These are phyloP conservation scores for Seminavis robusta DNA, from an alignment of 108 stramenopile genomes.

Conservation along the genomic window DNA sequence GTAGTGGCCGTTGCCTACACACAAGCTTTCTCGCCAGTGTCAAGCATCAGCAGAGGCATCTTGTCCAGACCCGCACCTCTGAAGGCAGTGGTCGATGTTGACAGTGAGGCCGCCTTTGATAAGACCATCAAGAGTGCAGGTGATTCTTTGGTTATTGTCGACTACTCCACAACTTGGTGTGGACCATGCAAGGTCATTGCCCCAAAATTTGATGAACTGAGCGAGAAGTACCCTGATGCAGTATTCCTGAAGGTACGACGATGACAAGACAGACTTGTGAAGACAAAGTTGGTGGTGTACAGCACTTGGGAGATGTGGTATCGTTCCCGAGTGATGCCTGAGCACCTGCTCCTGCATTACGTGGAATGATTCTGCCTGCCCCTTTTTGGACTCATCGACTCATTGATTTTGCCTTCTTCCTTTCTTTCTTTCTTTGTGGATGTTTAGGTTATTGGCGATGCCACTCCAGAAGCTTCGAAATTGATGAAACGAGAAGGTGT, in stretches of 20 bases:
- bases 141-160: slow-evolving; percentile 79
- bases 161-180: slow-evolving; percentile 96
- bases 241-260: slow-evolving; percentile 85
- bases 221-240: slow-evolving; percentile 77
- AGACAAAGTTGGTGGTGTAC: no score
- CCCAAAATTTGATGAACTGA: slow-evolving; percentile 84
- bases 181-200: slow-evolving; percentile 95
- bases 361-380: no score
- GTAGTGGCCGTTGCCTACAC: no score
- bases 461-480: slow-evolving; percentile 70
- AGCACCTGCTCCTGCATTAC: no score
- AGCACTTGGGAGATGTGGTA: no score
- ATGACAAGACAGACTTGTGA: no score
- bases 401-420: no score
- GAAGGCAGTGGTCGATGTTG: slow-evolving; percentile 73
- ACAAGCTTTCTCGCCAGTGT: no score
- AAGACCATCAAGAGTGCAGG: slow-evolving; percentile 53
- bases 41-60: no score
- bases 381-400: no score
- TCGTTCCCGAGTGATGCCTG: no score
- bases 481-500: slow-evolving; percentile 89
- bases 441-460: slow-evolving; percentile 73
- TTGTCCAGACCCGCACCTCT: no score
- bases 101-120: slow-evolving; percentile 66
- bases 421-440: slow-evolving; percentile 4